Percentiles rank a stretch among this genome's conserved stretches.
These are phyloP conservation scores for Penicillium aurantiogriseum DNA, from an alignment of 2,329 filamentous ascomycete species.

Conservation along the genomic window DNA sequence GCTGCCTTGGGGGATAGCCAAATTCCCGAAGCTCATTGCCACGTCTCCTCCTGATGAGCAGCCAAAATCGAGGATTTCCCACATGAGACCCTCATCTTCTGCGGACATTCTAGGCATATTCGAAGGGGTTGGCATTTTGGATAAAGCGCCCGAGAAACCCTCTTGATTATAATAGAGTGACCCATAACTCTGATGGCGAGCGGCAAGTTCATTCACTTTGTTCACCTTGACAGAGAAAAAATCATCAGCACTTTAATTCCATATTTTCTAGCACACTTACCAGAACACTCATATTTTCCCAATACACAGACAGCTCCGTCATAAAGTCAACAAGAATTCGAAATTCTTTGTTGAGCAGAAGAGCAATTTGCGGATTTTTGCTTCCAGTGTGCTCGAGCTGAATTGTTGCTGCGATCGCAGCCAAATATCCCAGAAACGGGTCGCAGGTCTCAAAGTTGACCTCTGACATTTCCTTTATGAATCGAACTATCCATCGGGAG, in stretches of 20 bases:
- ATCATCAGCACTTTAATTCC: not conserved
- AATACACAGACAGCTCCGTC: slow-evolving; percentile 20
- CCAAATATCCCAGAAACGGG: slow-evolving; percentile 29
- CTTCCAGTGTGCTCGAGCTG: slow-evolving; percentile 29
- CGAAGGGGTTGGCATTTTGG: slow-evolving; percentile 26
- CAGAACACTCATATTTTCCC: slow-evolving; percentile 24
- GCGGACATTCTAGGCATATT: slow-evolving; percentile 27
- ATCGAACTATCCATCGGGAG: slow-evolving; percentile 28
- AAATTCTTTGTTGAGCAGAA: slow-evolving; percentile 24
- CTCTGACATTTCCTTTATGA: slow-evolving; percentile 26
- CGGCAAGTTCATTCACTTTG: slow-evolving; percentile 22
- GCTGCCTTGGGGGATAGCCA: not conserved
- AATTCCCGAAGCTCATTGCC: not conserved
- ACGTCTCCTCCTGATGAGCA: slow-evolving; percentile 11
- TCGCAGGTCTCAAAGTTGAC: slow-evolving; percentile 24
- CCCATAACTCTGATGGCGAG: slow-evolving; percentile 24
- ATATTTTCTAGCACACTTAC: slow-evolving; percentile 10
- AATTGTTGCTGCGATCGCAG: slow-evolving; percentile 30
- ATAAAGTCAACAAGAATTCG: slow-evolving; percentile 24
- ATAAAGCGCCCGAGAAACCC: slow-evolving; percentile 22
- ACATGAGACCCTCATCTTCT: slow-evolving; percentile 27
- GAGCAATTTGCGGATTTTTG: slow-evolving; percentile 27
- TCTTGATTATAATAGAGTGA: slow-evolving; percentile 29
- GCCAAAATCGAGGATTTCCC: slow-evolving; percentile 28
- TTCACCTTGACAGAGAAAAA: slow-evolving; percentile 9